Evolutionary conservation across 2,329 filamentous ascomycete species (phyloP).

Genomic region (Davidsoniella australis): DNA sequence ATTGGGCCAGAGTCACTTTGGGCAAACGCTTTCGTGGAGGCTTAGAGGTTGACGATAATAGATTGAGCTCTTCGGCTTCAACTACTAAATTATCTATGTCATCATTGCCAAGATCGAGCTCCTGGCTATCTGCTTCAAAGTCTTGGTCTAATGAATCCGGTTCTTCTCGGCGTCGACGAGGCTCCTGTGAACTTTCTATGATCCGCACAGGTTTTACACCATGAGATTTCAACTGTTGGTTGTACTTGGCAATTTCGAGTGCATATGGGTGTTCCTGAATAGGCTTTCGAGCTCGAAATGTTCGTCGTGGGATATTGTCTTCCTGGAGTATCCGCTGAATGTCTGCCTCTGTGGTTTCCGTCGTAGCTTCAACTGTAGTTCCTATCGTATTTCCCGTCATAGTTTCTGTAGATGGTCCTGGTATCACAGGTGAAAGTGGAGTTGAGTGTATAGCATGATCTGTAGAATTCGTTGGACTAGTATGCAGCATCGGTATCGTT

Average conservation of each 20-base stretch:
- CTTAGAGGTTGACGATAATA: constrained; percentile 5
- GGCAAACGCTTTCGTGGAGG: background rate
- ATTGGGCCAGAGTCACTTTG: background rate
- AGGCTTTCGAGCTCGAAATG: constrained; percentile 40
- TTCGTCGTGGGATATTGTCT: constrained; percentile 19
- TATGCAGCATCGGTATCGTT: too few relatives aligned
- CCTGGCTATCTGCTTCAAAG: constrained; percentile 35
- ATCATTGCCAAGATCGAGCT: constrained; percentile 19
- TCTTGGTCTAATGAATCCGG: constrained; percentile 32
- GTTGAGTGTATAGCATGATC: too few relatives aligned
- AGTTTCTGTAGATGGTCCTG: too few relatives aligned
- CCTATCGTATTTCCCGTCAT: too few relatives aligned
- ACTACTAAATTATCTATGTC: constrained; percentile 18
- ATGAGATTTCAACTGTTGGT: constrained; percentile 33
- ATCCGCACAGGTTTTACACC: constrained; percentile 36
- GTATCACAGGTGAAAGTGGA: too few relatives aligned
- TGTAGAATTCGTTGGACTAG: too few relatives aligned
- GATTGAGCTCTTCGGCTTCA: constrained; percentile 10
- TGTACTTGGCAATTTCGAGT: constrained; percentile 38
- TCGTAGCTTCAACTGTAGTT: too few relatives aligned
- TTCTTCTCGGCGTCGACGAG: constrained; percentile 18
- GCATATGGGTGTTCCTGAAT: constrained; percentile 44
- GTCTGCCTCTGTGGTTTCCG: too few relatives aligned
- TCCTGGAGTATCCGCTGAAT: too few relatives aligned
- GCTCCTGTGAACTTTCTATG: constrained; percentile 19